Percentiles rank a stretch among this genome's conserved stretches.
These are phyloP conservation scores for Fusarium duplospermum DNA, from an alignment of 2,329 filamentous ascomycete species.

Conservation along the genomic window DNA sequence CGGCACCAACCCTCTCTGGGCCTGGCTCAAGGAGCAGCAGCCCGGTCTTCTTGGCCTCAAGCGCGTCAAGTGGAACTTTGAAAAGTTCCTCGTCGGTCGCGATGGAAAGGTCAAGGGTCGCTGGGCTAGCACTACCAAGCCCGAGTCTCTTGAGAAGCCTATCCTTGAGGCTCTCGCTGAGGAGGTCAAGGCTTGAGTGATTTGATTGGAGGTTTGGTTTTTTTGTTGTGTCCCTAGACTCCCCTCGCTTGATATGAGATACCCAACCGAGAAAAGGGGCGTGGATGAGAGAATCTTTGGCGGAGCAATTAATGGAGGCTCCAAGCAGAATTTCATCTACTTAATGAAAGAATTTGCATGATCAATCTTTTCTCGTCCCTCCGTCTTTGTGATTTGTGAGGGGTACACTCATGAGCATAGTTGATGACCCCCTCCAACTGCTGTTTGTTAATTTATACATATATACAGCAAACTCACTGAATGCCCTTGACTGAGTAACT, in stretches of 20 bases:
- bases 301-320: conserved; percentile 9
- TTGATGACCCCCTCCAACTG: too few species aligned
- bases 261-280: conserved; percentile 21
- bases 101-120: conserved; percentile 88
- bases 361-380: neutral
- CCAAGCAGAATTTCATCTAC: neutral
- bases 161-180: conserved; percentile 77
- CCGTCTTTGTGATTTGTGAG: neutral
- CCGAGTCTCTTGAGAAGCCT: conserved; percentile 78
- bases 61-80: conserved; percentile 99
- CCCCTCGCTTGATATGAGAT: conserved; percentile 33
- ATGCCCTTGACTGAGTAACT: too few species aligned
- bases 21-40: conserved; percentile 80
- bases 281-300: neutral
- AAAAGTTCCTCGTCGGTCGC: conserved; percentile 92
- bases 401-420: too few species aligned
- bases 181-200: conserved; percentile 22
- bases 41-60: conserved; percentile 89
- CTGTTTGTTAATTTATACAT: too few species aligned
- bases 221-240: neutral
- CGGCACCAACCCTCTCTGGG: conserved; percentile 80
- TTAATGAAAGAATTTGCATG: neutral
- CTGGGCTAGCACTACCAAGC: conserved; percentile 91
- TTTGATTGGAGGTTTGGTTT: neutral
- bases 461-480: too few species aligned